Evolutionary conservation across 2,329 filamentous ascomycete genomes (phyloP).

Genomic region (Penicillium sp.): DNA sequence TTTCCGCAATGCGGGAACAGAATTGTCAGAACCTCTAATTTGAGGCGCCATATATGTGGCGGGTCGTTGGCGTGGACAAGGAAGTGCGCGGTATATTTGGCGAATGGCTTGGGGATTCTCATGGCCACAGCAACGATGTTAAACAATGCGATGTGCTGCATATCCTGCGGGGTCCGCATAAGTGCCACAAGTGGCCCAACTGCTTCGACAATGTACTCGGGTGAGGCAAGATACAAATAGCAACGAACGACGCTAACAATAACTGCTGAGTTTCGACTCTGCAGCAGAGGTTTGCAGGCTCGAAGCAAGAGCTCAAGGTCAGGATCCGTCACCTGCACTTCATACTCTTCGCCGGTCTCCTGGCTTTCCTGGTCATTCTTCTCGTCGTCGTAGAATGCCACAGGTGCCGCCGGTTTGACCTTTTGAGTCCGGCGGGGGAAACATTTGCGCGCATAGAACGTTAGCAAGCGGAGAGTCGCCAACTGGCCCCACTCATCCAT

Average conservation of each 20-base stretch:
- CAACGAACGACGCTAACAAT: slow-evolving; percentile 83
- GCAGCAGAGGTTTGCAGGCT: slow-evolving; percentile 78
- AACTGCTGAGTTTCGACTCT: slow-evolving; percentile 90
- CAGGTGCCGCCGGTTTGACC: slow-evolving; percentile 58
- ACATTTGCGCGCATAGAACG: slow-evolving; percentile 80
- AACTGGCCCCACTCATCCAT: slow-evolving; percentile 99
- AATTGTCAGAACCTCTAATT: slow-evolving; percentile 86
- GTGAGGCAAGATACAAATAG: slow-evolving; percentile 81
- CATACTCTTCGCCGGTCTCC: slow-evolving; percentile 52
- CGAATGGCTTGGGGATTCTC: slow-evolving; percentile 73
- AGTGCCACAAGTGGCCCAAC: slow-evolving; percentile 86
- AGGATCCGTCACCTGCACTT: slow-evolving; percentile 68
- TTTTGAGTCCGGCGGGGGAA: slow-evolving; percentile 72
- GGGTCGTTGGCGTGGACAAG: slow-evolving; percentile 79
- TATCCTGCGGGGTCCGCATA: slow-evolving; percentile 79
- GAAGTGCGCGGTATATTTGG: slow-evolving; percentile 86
- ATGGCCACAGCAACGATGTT: slow-evolving; percentile 95
- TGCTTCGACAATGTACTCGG: slow-evolving; percentile 71
- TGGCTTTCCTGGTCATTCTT: slow-evolving; percentile 49
- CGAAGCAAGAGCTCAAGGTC: slow-evolving; percentile 82
- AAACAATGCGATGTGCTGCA: slow-evolving; percentile 85
- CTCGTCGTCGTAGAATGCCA: slow-evolving; percentile 81
- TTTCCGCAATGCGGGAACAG: slow-evolving; percentile 81
- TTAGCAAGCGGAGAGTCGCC: slow-evolving; percentile 78
- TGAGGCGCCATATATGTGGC: slow-evolving; percentile 82